Conservation (phyloP, 2,329 filamentous ascomycete species). For the Arthrocladium fulminans region DNA sequence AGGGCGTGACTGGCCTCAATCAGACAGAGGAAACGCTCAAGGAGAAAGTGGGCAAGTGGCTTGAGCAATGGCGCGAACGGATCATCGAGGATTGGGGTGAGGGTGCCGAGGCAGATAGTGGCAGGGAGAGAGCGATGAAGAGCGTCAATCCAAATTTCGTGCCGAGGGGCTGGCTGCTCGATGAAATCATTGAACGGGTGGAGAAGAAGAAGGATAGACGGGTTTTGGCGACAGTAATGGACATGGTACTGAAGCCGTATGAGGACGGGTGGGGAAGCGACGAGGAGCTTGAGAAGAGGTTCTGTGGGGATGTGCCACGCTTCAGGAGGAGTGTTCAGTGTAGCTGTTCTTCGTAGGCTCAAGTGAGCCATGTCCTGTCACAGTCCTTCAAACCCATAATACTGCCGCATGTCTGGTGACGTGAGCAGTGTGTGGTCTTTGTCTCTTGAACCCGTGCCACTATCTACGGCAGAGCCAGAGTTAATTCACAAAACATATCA, state of each 20-base stretch:
- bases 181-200: slow-evolving; percentile 83
- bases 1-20: slow-evolving; percentile 53
- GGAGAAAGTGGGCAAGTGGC: slow-evolving; percentile 64
- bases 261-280: slow-evolving; percentile 58
- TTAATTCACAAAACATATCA: no score
- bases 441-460: no score
- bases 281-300: slow-evolving; percentile 66
- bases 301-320: slow-evolving; percentile 76
- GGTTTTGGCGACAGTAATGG: slow-evolving; percentile 67
- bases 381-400: no score
- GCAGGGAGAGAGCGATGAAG: slow-evolving; percentile 67
- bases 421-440: no score
- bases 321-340: slow-evolving; percentile 77
- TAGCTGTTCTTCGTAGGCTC: slow-evolving; percentile 84
- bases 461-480: no score
- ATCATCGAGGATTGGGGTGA: slow-evolving; percentile 68
- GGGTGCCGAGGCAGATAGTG: slow-evolving; percentile 30
- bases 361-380: no score
- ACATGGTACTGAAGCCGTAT: slow-evolving; percentile 77
- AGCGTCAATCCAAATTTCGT: slow-evolving; percentile 87
- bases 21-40: slow-evolving; percentile 56
- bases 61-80: slow-evolving; percentile 66
- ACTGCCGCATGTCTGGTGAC: no score
- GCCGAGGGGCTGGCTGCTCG: slow-evolving; percentile 81
- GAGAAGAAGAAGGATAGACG: slow-evolving; percentile 75